Evolutionary conservation across 1,139 yeast species (phyloP), one percentile per base, ranked within the genome.

Genomic region (Kurtzmaniella natalensis): DNA sequence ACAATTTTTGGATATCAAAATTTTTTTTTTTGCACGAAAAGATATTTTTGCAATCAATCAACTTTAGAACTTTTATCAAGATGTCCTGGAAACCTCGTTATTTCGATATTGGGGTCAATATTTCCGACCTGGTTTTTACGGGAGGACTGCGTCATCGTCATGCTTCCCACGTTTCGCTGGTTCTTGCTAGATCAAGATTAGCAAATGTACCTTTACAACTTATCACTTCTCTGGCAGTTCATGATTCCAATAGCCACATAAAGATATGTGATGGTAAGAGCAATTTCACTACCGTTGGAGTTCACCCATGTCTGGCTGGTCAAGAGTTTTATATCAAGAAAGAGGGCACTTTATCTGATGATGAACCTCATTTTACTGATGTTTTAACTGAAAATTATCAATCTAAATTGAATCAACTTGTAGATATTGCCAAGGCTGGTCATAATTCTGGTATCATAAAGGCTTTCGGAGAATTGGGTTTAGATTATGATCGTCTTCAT

Each of bases 391-490:
- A 15, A 11, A 48, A 50, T 3, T 55, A 59, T 33, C 49, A 47
- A 3, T 57, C 53, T 7, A 47, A 53, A 6, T 51, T 81, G 22
- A 42, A 50, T 1, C 59, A 69, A 30, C 59, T 92, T 35, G 70
- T 69, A 43, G 44, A 58, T 1, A 47, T 86, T 15, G 76, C 81
- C 1, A 38, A 50, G 3, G 50, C 58, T 2, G 89, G 92, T 5
- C 55, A 64, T 24, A 41, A 56, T 6, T 44, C 51, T 16, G 86
- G 82, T 1, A 53, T 60, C 8, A 74, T 81, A n/a, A 72, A 70
- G 45, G 89, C 95, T 3, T 80, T 87, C 59, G 97, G 97, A 10
- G 97, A 89, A 56, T 79, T 88, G 36, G 97, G 98, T 0, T 68
- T 92, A 34, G 99, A 92, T 53, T 92, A 89, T 54, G 98, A 92